Percentiles rank a stretch among this genome's conserved stretches.
phyloP scores from a whole-genome alignment of 2,329 filamentous ascomycete genomes.

The Monosporascus sp. region DNA sequence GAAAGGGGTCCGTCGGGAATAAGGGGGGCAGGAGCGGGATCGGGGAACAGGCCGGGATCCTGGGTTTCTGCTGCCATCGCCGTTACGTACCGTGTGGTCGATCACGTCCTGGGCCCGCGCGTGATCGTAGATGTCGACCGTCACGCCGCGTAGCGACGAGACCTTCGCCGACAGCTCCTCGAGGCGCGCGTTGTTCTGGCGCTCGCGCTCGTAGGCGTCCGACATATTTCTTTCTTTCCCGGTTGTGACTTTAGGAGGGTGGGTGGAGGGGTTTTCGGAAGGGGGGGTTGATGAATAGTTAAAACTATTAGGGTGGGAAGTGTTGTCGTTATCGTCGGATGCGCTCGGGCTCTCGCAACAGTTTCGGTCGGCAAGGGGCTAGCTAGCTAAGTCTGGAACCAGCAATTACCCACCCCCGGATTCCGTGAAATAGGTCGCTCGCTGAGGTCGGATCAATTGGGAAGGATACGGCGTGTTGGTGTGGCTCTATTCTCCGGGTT shows the following conservation, averaged over 20 bases:
- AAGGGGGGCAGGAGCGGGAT: too few relatives aligned
- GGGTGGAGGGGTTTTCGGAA: background rate
- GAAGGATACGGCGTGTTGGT: background rate
- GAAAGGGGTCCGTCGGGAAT: too few relatives aligned
- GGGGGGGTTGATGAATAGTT: background rate
- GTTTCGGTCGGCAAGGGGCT: too few relatives aligned
- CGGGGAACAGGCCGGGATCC: too few relatives aligned
- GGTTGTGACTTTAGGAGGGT: background rate
- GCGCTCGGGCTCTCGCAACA: too few relatives aligned
- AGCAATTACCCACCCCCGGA: too few relatives aligned
- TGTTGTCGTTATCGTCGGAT: too few relatives aligned
- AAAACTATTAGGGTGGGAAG: too few relatives aligned
- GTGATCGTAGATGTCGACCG: constrained; percentile 96
- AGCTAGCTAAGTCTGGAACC: too few relatives aligned
- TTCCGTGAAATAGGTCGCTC: too few relatives aligned
- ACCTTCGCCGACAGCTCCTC: constrained; percentile 89
- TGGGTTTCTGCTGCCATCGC: too few relatives aligned
- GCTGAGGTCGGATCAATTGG: too few relatives aligned
- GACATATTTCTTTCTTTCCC: constrained; percentile 47
- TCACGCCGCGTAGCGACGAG: constrained; percentile 84
- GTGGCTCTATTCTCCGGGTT: background rate
- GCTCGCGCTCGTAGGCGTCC: constrained; percentile 73
- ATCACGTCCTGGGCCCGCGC: constrained; percentile 84
- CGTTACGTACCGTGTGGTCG: constrained; percentile 65
- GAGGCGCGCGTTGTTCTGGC: constrained; percentile 92